A percentile compares a stretch with the other conserved stretches of the same genome.
Evolutionary conservation across 2,329 filamentous ascomycete species (phyloP).

Genomic region (Claviceps maximensis): DNA sequence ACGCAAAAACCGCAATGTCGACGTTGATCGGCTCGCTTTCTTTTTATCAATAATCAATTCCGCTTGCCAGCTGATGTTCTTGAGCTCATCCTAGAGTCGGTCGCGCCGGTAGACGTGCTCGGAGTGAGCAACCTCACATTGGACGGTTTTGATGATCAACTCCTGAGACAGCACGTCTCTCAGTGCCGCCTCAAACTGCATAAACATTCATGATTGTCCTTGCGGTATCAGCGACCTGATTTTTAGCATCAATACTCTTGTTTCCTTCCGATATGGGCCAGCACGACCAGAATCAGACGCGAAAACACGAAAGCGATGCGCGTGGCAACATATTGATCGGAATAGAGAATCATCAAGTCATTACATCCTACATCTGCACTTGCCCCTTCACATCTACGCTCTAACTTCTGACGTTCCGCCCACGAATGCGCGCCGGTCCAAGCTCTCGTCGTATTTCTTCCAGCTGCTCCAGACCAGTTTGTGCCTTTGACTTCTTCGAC

Average conservation of each 20-base stretch:
- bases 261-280: too few species aligned
- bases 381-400: neutral
- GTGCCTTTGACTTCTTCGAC: constrained; percentile 68
- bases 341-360: constrained; percentile 2
- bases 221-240: neutral
- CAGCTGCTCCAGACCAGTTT: constrained; percentile 73
- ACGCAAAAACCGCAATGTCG: neutral
- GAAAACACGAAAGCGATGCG: too few species aligned
- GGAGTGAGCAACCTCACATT: neutral
- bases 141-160: too few species aligned
- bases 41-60: neutral
- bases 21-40: neutral
- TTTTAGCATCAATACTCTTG: neutral
- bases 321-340: neutral
- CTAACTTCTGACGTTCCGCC: constrained; percentile 7
- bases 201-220: too few species aligned
- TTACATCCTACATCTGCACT: neutral
- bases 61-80: neutral
- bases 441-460: constrained; percentile 77
- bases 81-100: neutral
- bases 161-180: too few species aligned
- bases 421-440: constrained; percentile 56
- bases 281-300: too few species aligned
- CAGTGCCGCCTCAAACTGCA: too few species aligned
- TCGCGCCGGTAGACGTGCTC: neutral